Base-by-base conservation (phyloP, 1,284 basidiomycete species). In the Golubevia pallescens region DNA sequence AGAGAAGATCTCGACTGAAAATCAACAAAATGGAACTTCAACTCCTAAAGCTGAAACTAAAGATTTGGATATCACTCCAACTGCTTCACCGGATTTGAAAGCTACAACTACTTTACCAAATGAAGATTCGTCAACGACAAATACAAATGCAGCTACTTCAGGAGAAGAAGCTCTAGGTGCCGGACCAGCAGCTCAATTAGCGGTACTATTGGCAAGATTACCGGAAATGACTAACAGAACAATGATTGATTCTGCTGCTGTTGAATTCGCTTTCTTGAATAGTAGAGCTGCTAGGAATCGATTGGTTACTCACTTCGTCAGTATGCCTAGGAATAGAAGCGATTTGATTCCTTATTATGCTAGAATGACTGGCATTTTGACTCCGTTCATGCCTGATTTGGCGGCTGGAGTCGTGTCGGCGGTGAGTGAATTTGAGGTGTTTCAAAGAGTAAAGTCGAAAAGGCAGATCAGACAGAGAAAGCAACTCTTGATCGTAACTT, bases 181-280 rank as follows among this genome's bases (percentile, higher is more conserved):
- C 68, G 96, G 94, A 0, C 95, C 95, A 1, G 93, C 94, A 0
- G 95, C 97, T 65, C 90, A 97, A 62, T 89, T 99, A 56, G 94
- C 93, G 1, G 92, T 93, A 0, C 88, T 99, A n/a, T 90, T 99
- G 54, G 91, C 92, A n/a, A 91, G 94, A 16, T 88, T 99, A 24
- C 93, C 95, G 0, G 94, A 98, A 81, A 93, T 94, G 21, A 95
- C 93, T 5, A 98, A 96, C 81, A 90, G 93, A n/a, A 90, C 91
- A 2, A 87, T 95, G 77, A 93, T 99, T 65, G 97, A 99, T 84
- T 93, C 95, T 85, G 92, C 93, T 19, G 95, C 95, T 0, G 90
- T 97, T 48, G 96, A 99, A 73, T 98, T 99, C 86, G 94, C 94
- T 0, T 94, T 95, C 81, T 88, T 98, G 66, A 98, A 98, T 83